A percentile compares a stretch with the other conserved stretches of the same genome.
These are phyloP conservation scores for Cutaneotrichosporon curvatum DNA, from an alignment of 1,284 basidiomycete species.

Conservation along the genomic window DNA sequence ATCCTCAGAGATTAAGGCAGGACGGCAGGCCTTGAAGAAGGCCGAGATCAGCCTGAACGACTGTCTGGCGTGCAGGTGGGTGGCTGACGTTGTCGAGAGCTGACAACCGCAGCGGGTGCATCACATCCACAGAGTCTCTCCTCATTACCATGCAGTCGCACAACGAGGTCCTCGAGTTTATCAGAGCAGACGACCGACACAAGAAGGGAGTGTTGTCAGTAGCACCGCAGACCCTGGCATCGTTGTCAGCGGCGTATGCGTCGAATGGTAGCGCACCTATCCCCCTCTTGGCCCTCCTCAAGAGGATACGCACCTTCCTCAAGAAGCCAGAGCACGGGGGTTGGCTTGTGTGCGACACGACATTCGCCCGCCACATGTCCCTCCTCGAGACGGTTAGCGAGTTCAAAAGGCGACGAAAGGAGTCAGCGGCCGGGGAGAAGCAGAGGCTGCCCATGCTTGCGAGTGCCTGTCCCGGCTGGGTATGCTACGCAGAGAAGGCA, in stretches of 20 bases:
- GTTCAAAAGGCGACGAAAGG: slow-evolving; percentile 61
- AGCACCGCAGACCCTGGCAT: slow-evolving; percentile 86
- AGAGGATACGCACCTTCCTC: slow-evolving; percentile 60
- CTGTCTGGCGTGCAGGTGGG: slow-evolving; percentile 56
- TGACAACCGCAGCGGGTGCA: slow-evolving; percentile 68
- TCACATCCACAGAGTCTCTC: slow-evolving; percentile 95
- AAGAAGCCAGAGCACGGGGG: slow-evolving; percentile 24
- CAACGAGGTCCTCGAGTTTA: slow-evolving; percentile 74
- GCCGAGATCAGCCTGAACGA: slow-evolving; percentile 95
- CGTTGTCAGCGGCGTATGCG: slow-evolving; percentile 67
- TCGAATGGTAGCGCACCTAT: slow-evolving; percentile 29
- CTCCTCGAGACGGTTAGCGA: slow-evolving; percentile 75
- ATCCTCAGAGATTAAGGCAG: slow-evolving; percentile 21
- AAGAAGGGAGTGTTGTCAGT: slow-evolving; percentile 63
- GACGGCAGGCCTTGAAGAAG: slow-evolving; percentile 64
- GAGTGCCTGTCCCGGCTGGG: slow-evolving; percentile 97
- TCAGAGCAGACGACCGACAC: slow-evolving; percentile 33
- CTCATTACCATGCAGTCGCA: slow-evolving; percentile 97
- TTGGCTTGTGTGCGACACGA: slow-evolving; percentile 77
- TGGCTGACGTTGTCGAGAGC: slow-evolving; percentile 6
- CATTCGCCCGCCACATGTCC: slow-evolving; percentile 83
- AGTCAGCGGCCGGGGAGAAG: slow-evolving; percentile 15
- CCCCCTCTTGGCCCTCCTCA: slow-evolving; percentile 57
- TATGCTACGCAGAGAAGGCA: slow-evolving; percentile 98
- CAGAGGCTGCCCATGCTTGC: slow-evolving; percentile 74